Evolutionary conservation across 148 eudicot genomes (phyloP).

Genomic region (Arctostaphylos glauca): DNA sequence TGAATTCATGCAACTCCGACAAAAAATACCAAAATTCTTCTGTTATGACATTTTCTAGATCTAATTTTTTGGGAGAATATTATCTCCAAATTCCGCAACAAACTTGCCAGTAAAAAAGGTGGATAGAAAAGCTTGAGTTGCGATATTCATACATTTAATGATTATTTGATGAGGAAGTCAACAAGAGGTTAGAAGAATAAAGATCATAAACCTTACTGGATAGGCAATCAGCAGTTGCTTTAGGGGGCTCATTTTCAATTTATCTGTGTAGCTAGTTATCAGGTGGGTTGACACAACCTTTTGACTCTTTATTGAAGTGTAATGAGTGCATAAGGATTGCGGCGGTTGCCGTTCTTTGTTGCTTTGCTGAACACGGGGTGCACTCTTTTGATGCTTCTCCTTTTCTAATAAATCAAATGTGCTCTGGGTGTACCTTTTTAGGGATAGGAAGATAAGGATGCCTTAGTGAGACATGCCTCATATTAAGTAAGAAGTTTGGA

Average conservation of each 20-base stretch:
- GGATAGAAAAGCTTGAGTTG: neutral
- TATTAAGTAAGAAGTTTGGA: slow-evolving; percentile 1
- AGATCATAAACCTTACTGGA: neutral
- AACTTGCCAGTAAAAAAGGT: neutral
- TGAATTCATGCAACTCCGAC: slow-evolving; percentile 4
- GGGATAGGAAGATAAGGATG: neutral
- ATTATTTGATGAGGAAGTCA: neutral
- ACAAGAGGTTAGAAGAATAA: neutral
- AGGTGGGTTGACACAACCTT: neutral
- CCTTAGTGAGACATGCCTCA: neutral
- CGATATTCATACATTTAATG: neutral
- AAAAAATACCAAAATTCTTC: neutral
- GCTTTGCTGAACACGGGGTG: neutral
- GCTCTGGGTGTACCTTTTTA: neutral
- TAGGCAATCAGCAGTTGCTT: neutral
- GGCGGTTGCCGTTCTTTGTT: neutral
- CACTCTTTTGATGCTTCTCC: slow-evolving; percentile 3
- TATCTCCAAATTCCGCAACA: neutral
- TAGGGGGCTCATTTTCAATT: neutral
- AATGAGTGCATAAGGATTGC: neutral
- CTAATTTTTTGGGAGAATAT: neutral
- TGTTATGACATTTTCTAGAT: neutral
- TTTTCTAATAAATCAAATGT: neutral
- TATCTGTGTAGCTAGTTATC: neutral
- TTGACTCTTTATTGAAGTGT: neutral